Evolutionary conservation across 805 yeast genomes (phyloP), one percentile per base, ranked within the genome.

Genomic region (Wickerhamomyces tratensis): DNA sequence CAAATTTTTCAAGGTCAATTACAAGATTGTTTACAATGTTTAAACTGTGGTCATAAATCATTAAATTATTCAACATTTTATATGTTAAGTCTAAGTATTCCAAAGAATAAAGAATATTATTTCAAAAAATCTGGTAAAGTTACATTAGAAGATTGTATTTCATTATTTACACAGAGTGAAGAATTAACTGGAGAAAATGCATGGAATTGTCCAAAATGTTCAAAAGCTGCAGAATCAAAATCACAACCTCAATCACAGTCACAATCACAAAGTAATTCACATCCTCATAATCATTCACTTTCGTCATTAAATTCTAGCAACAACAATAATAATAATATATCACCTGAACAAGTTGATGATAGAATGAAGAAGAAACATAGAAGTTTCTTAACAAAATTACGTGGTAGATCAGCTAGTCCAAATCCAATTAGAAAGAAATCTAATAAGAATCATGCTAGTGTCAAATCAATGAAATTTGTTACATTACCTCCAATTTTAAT

Each of bases 181-280:
- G 67, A 78, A 5, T 60, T 84, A 41, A 68, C 70, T 7, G 82
- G 86, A 26, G 89, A 80, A 7, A 83, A 84, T 61, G 86, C 93
- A 1, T 84, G 94, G 94, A 75, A 80, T 48, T 84, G 94, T 64
- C 89, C 93, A 7, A 74, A 77, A 42, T 84, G 94, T 63, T 46
- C 10, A 50, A 25, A 31, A 25, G 5, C 34, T 12, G 7, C 34
- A 31, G 14, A 31, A 31, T 31, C 34, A 6, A 6, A 9, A 31
- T 31, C 34, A 31, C n/a, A 20, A 20, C 20, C 20, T 20, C 20
- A 20, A 20, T 20, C 20, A 20, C 20, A 20, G 4, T 20, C 20
- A 20, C 20, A 20, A 20, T 20, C 20, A 20, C 20, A 20, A 20
- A 20, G 20, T 20, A 20, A 20, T 20, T 20, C 20, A 20, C 20